These are phyloP conservation scores for Aspergillus tamarii DNA, from an alignment of 2,329 filamentous ascomycete genomes.

Conservation along the genomic window DNA sequence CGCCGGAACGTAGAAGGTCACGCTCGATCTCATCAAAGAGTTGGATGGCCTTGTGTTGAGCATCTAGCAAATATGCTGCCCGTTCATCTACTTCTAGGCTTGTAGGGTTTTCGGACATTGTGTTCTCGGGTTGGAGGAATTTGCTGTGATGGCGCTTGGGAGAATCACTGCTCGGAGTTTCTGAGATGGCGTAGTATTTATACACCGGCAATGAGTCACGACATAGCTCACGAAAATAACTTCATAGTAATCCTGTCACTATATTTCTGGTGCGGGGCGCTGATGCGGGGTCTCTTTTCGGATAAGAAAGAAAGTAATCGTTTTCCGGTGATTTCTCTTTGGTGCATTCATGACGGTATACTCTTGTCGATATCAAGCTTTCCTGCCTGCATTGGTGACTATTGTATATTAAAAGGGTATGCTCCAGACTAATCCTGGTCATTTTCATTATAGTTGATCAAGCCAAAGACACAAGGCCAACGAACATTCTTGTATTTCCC, in stretches of 20 bases:
- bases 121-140: too few relatives aligned
- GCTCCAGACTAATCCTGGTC: too few relatives aligned
- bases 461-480: neutral
- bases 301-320: neutral
- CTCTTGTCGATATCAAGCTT: neutral
- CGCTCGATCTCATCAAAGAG: conserved; percentile 54
- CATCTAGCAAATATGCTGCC: conserved; percentile 47
- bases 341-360: neutral
- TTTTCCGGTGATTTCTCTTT: neutral
- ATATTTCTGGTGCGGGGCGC: neutral
- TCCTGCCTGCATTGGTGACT: neutral
- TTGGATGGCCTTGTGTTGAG: conserved; percentile 50
- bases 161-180: neutral
- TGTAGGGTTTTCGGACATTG: neutral
- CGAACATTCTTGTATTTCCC: too few relatives aligned
- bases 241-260: too few relatives aligned
- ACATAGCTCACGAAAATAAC: neutral
- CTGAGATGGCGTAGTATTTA: neutral
- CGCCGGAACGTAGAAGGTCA: conserved; percentile 51
- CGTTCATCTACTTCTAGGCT: conserved; percentile 26
- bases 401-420: too few relatives aligned
- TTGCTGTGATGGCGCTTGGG: too few relatives aligned
- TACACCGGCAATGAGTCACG: neutral
- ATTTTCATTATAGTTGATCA: too few relatives aligned
- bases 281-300: neutral